These are phyloP conservation scores for Eragrostis tef DNA, from an alignment of 202 grass and related monocot genomes.

Conservation along the genomic window DNA sequence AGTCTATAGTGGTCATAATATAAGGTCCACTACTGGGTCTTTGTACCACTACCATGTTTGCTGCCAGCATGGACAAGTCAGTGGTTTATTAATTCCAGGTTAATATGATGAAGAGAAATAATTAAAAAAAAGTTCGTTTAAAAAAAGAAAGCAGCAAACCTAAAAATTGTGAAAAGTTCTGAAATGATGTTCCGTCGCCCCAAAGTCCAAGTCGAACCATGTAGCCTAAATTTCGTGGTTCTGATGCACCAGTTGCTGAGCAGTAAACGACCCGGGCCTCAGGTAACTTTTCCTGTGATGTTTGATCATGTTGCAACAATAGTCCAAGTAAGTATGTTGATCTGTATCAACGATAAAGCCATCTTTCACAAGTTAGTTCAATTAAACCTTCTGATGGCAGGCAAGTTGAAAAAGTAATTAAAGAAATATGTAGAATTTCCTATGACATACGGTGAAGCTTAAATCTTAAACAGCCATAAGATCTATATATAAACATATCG, in stretches of 20 bases:
- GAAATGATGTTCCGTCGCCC: constrained; percentile 86
- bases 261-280: constrained; percentile 94
- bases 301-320: constrained; percentile 44
- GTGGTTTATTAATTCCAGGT: constrained; percentile 14
- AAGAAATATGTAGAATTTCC: not conserved
- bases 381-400: not conserved
- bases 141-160: constrained; percentile 54
- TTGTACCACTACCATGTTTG: constrained; percentile 12
- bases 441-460: not conserved
- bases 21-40: constrained; percentile 11
- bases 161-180: constrained; percentile 78
- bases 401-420: not conserved
- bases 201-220: constrained; percentile 99
- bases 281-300: constrained; percentile 75
- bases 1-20: constrained; percentile 7
- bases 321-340: constrained; percentile 29
- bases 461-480: not conserved
- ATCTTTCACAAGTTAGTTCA: not conserved
- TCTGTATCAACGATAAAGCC: constrained; percentile 2
- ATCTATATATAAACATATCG: not conserved
- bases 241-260: constrained; percentile 98
- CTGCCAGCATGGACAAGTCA: constrained; percentile 12
- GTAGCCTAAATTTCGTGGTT: constrained; percentile 97
- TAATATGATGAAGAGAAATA: constrained; percentile 31
- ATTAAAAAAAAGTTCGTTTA: constrained; percentile 31